Conservation (phyloP, 176 grass and related monocot genomes). For the Phoenix dactylifera region DNA sequence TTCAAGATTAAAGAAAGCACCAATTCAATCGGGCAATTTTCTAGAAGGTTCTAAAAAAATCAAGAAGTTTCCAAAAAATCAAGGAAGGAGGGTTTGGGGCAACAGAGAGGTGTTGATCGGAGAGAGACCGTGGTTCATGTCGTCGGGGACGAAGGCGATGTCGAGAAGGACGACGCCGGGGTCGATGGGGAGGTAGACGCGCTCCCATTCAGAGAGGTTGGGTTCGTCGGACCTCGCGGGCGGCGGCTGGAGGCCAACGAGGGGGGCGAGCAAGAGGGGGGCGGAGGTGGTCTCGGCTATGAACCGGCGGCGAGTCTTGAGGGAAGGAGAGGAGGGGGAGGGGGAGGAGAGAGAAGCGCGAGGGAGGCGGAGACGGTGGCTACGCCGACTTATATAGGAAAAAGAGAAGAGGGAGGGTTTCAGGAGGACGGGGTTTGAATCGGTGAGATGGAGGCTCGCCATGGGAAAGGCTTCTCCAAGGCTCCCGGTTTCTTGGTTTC, state of each 20-base stretch:
- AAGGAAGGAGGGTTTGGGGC: too few relatives aligned
- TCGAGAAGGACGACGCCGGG: conserved; percentile 95
- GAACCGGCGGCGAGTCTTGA: conserved; percentile 32
- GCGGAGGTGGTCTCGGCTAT: conserved; percentile 27
- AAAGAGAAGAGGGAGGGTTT: not conserved
- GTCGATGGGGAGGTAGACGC: conserved; percentile 68
- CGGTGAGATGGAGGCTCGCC: conserved; percentile 41
- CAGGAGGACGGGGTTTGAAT: not conserved
- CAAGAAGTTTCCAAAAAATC: not conserved
- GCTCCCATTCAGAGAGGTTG: conserved; percentile 74
- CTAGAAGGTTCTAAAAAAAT: not conserved
- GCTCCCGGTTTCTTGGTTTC: too few relatives aligned
- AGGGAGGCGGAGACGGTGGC: conserved; percentile 23
- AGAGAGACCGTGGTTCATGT: conserved; percentile 49
- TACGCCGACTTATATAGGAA: conserved; percentile 1
- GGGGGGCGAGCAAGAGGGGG: conserved; percentile 19
- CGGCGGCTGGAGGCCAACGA: not conserved
- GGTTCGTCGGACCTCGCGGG: conserved; percentile 32
- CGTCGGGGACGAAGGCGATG: conserved; percentile 93
- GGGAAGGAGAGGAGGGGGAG: not conserved
- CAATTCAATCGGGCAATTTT: too few relatives aligned
- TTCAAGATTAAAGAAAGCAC: too few relatives aligned
- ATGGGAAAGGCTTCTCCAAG: conserved; percentile 14
- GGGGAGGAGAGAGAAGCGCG: conserved; percentile 21
- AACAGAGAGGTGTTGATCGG: not conserved